Conservation (phyloP, 352 stramenopile genomes). For the Globisporangium barbulae region DNA sequence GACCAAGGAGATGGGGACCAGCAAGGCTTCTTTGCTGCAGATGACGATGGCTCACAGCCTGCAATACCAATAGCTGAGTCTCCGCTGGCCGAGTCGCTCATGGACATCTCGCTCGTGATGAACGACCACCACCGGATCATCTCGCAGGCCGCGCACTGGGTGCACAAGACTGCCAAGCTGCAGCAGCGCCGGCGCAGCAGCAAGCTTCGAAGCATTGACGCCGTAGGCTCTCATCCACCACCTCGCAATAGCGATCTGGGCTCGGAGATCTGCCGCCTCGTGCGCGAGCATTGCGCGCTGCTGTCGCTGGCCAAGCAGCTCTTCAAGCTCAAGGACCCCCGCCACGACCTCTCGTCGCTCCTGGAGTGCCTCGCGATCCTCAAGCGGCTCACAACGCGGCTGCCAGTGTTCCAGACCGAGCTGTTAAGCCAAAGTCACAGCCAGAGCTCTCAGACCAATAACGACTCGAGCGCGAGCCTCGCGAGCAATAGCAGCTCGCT, state of each 20-base stretch:
- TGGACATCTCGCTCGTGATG: constrained; percentile 78
- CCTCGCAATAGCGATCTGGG: constrained; percentile 24
- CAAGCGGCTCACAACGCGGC: constrained; percentile 24
- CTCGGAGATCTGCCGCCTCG: constrained; percentile 43
- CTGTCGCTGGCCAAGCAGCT: constrained; percentile 42
- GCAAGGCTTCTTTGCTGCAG: neutral
- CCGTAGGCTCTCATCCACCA: neutral
- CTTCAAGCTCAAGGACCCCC: constrained; percentile 53
- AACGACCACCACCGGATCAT: constrained; percentile 68
- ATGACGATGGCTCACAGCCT: neutral
- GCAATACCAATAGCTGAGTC: neutral
- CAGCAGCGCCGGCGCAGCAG: constrained; percentile 1
- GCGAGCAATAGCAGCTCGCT: constrained; percentile 9
- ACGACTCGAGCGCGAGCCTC: constrained; percentile 21
- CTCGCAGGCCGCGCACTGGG: constrained; percentile 42
- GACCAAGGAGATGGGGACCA: neutral
- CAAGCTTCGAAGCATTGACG: neutral
- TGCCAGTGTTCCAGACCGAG: constrained; percentile 28
- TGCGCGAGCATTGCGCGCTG: constrained; percentile 53
- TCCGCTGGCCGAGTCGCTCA: constrained; percentile 49
- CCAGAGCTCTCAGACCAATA: constrained; percentile 1
- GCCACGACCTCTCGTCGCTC: constrained; percentile 42
- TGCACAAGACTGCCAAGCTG: constrained; percentile 35
- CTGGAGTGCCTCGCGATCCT: constrained; percentile 58
- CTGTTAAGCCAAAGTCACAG: neutral